Conservation (phyloP, 2,329 filamentous ascomycete genomes). For the Leptographium radiaticola region DNA sequence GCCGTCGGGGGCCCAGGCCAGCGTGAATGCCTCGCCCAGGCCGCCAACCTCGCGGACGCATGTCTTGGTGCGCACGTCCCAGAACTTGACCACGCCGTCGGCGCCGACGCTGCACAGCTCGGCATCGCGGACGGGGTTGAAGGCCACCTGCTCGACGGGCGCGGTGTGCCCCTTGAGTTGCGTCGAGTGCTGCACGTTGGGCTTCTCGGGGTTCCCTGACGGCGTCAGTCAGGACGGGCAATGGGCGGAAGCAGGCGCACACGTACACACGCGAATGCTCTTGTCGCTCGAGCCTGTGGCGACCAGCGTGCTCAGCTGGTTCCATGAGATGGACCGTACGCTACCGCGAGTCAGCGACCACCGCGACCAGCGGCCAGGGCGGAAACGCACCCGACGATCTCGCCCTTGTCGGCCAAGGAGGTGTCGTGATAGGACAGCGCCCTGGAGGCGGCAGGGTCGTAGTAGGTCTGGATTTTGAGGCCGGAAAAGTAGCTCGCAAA, state of each 20-base stretch:
- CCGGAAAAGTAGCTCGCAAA: slow-evolving; percentile 54
- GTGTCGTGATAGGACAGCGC: slow-evolving; percentile 9
- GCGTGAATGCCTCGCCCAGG: slow-evolving; percentile 53
- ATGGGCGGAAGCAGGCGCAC: not conserved
- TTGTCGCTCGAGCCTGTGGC: slow-evolving; percentile 66
- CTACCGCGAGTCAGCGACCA: slow-evolving; percentile 24
- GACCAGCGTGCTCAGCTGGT: slow-evolving; percentile 68
- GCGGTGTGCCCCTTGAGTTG: slow-evolving; percentile 57
- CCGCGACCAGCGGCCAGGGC: not conserved
- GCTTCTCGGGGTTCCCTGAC: slow-evolving; percentile 61
- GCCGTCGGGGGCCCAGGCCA: slow-evolving; percentile 64
- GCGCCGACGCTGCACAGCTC: slow-evolving; percentile 63
- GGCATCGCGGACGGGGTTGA: slow-evolving; percentile 64
- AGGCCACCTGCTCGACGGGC: slow-evolving; percentile 61
- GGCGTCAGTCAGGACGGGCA: not conserved
- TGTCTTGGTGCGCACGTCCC: slow-evolving; percentile 64
- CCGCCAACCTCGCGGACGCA: slow-evolving; percentile 57
- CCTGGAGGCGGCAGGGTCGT: slow-evolving; percentile 36
- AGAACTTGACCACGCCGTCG: slow-evolving; percentile 65
- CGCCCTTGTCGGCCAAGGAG: slow-evolving; percentile 1
- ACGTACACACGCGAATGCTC: slow-evolving; percentile 59
- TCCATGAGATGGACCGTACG: slow-evolving; percentile 77
- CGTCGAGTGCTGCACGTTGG: slow-evolving; percentile 60
- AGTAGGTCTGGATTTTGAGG: slow-evolving; percentile 60
- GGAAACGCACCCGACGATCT: slow-evolving; percentile 3